Conservation (phyloP, 169 alveolate species). For the Neospora caninum region DNA sequence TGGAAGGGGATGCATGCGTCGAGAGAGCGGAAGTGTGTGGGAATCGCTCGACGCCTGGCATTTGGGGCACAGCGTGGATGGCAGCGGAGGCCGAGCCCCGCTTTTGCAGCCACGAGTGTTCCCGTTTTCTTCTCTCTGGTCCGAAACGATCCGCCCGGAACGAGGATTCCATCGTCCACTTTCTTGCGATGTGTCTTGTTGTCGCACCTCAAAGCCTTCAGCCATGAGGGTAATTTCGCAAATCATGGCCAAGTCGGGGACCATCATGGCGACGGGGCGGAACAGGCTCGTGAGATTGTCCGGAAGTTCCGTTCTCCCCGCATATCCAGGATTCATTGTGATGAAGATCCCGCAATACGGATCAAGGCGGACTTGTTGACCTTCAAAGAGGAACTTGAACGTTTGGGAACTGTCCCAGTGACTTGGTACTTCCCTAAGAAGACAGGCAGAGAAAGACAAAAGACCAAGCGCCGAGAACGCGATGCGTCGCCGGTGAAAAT, state of each 20-base stretch:
- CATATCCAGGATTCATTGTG: conserved; percentile 96
- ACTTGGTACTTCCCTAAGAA: conserved; percentile 43
- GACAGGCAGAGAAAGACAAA: neutral
- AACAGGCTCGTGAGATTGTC: conserved; percentile 95
- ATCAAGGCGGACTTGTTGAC: conserved; percentile 91
- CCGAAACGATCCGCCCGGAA: no score
- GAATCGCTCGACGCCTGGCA: neutral
- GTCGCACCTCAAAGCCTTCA: conserved; percentile 90
- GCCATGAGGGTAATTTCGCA: conserved; percentile 96
- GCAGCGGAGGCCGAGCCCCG: neutral
- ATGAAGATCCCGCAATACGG: conserved; percentile 95
- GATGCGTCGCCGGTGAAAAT: no score
- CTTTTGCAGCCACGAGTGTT: no score
- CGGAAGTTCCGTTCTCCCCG: conserved; percentile 96
- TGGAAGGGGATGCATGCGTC: no score
- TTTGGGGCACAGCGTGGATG: neutral
- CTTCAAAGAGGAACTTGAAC: conserved; percentile 90
- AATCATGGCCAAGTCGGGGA: conserved; percentile 95
- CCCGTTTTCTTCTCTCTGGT: no score
- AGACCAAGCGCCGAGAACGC: neutral
- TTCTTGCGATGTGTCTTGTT: conserved; percentile 43
- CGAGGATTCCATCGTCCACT: no score
- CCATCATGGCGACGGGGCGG: conserved; percentile 97
- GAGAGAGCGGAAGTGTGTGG: no score
- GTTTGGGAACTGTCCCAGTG: conserved; percentile 73